Conservation (phyloP, 768 basidiomycete species). For the Albatrellus ellisii region DNA sequence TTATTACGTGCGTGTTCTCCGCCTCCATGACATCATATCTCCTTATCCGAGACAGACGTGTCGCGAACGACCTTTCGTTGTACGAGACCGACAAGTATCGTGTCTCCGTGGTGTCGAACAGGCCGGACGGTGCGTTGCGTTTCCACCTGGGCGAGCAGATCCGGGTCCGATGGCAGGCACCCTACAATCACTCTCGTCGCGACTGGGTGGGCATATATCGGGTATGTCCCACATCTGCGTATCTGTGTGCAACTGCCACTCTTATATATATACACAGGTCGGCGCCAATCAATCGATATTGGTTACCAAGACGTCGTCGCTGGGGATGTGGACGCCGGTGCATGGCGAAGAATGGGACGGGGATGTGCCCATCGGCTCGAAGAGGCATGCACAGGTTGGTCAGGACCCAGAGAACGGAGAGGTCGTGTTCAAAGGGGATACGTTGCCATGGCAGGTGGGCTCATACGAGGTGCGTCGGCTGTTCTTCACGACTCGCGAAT, state of each 20-base stretch:
- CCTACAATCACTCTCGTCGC: conserved; percentile 69
- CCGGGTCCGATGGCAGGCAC: conserved; percentile 76
- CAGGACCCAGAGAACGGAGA: conserved; percentile 43
- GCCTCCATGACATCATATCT: neutral
- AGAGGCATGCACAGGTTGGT: conserved; percentile 20
- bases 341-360: conserved; percentile 92
- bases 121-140: conserved; percentile 34
- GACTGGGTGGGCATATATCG: conserved; percentile 97
- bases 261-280: conserved; percentile 32
- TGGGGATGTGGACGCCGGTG: conserved; percentile 90
- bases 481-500: no score
- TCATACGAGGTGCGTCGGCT: conserved; percentile 67
- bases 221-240: conserved; percentile 29
- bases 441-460: conserved; percentile 78
- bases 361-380: conserved; percentile 47
- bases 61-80: conserved; percentile 68
- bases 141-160: conserved; percentile 93
- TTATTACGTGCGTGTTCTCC: conserved; percentile 64
- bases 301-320: conserved; percentile 73
- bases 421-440: conserved; percentile 64
- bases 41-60: conserved; percentile 47
- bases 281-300: conserved; percentile 77
- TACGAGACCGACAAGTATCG: conserved; percentile 76
- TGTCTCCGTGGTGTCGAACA: conserved; percentile 43
- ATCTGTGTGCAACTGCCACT: neutral